Evolutionary conservation across 2,329 filamentous ascomycete species (phyloP).

Genomic region (Cyanodermella asteris): DNA sequence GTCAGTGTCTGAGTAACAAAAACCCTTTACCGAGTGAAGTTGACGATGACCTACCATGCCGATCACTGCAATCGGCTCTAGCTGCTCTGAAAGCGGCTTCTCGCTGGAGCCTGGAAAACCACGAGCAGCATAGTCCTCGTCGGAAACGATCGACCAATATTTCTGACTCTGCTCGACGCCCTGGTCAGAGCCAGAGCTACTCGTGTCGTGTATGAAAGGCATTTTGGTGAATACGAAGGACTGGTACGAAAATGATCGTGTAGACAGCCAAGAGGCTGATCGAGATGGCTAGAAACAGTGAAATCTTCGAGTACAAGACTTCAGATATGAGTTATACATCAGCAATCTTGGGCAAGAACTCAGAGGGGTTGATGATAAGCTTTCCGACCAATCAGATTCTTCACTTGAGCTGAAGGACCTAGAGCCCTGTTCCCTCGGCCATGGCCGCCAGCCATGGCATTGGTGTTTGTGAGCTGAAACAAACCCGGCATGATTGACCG

Average conservation of each 20-base stretch:
- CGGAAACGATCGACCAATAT: constrained; percentile 1
- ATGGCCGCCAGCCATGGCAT: not conserved
- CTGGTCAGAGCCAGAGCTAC: constrained; percentile 1
- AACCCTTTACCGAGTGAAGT: not conserved
- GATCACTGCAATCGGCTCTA: constrained; percentile 1
- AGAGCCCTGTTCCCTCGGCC: not conserved
- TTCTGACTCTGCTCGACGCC: constrained; percentile 1
- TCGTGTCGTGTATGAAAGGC: constrained; percentile 1
- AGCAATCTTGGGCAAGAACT: not conserved
- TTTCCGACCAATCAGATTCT: constrained; percentile 1
- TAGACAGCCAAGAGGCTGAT: constrained; percentile 1
- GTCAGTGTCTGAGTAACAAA: not conserved
- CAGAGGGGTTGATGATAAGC: not conserved
- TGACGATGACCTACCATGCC: not conserved
- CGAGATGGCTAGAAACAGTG: constrained; percentile 1
- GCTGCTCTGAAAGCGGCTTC: constrained; percentile 1
- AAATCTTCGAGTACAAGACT: not conserved
- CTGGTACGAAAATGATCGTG: not conserved
- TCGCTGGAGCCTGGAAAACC: not conserved
- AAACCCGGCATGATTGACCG: constrained; percentile 1
- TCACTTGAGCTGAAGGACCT: not conserved
- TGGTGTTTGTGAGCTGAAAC: not conserved
- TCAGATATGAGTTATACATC: constrained; percentile 1
- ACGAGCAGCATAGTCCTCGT: constrained; percentile 1
- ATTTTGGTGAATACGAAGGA: not conserved